Evolutionary conservation across 495 filamentous ascomycete genomes (phyloP).

Genomic region (Aspergillus ellipticus): DNA sequence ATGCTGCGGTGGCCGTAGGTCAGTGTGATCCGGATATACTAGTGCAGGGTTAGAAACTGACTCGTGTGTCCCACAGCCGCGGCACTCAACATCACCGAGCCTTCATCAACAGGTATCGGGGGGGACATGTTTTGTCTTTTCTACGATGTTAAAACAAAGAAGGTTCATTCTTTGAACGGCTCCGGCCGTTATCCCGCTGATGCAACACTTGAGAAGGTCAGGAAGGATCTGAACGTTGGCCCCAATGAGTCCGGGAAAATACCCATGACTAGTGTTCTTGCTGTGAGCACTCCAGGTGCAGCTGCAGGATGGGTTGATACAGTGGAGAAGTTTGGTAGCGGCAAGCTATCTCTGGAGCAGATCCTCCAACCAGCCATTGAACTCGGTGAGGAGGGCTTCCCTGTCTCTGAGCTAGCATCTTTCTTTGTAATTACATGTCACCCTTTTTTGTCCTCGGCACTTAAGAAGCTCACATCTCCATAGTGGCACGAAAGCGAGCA

Average conservation of each 20-base stretch:
- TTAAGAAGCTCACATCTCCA: background rate
- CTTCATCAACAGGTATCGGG: conserved; percentile 90
- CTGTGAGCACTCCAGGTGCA: conserved; percentile 84
- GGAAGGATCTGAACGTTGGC: conserved; percentile 63
- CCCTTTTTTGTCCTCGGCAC: background rate
- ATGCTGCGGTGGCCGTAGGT: conserved; percentile 88
- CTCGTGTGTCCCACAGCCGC: conserved; percentile 51
- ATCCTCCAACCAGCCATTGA: conserved; percentile 81
- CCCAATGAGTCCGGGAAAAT: conserved; percentile 61
- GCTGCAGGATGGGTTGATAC: conserved; percentile 93
- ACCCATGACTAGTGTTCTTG: conserved; percentile 71
- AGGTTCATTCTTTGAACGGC: conserved; percentile 82
- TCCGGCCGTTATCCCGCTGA: conserved; percentile 76
- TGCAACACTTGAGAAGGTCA: conserved; percentile 63
- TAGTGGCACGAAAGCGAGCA: conserved; percentile 67
- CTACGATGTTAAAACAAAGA: conserved; percentile 78
- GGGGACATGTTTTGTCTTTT: conserved; percentile 98
- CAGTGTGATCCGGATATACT: conserved; percentile 21
- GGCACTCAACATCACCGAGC: conserved; percentile 89
- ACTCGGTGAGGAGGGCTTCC: conserved; percentile 84
- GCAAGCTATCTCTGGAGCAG: conserved; percentile 72
- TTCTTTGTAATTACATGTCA: conserved; percentile 54
- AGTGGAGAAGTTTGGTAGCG: conserved; percentile 87
- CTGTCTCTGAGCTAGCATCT: conserved; percentile 77
- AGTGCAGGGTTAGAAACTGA: background rate